Conservation (phyloP, 2,329 filamentous ascomycete species). For the Neofusicoccum parvum region DNA sequence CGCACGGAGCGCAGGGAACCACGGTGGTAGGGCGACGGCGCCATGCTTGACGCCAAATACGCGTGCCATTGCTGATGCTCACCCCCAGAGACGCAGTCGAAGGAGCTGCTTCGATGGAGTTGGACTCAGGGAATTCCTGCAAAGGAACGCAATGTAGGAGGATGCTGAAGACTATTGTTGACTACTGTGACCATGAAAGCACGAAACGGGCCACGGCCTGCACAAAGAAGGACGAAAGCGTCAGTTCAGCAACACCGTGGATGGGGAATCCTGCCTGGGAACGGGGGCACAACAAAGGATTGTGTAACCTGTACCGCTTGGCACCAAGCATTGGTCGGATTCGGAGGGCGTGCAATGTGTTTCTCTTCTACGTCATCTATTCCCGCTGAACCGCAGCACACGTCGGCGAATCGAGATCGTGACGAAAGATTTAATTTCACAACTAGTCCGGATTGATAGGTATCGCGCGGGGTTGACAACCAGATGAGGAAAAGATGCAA, state of each 20-base stretch:
- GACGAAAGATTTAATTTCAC: conserved; percentile 6
- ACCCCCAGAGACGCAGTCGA: not conserved
- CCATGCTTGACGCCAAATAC: not conserved
- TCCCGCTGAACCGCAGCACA: not conserved
- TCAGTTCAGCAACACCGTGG: not conserved
- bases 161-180: too few relatives aligned
- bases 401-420: not conserved
- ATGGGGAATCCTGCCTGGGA: not conserved
- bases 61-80: not conserved
- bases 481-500: conserved; percentile 12
- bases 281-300: conserved; percentile 11
- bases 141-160: not conserved
- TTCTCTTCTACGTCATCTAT: not conserved
- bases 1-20: conserved; percentile 30
- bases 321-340: not conserved
- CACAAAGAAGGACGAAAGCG: conserved; percentile 15
- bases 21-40: conserved; percentile 25
- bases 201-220: not conserved
- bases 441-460: conserved; percentile 18
- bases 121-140: too few relatives aligned
- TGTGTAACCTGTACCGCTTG: conserved; percentile 1
- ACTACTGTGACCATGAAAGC: not conserved
- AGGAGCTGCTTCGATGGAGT: not conserved
- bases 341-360: not conserved
- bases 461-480: conserved; percentile 20